Conservation (phyloP, 805 yeast genomes). For the Ogataea methanolica region DNA sequence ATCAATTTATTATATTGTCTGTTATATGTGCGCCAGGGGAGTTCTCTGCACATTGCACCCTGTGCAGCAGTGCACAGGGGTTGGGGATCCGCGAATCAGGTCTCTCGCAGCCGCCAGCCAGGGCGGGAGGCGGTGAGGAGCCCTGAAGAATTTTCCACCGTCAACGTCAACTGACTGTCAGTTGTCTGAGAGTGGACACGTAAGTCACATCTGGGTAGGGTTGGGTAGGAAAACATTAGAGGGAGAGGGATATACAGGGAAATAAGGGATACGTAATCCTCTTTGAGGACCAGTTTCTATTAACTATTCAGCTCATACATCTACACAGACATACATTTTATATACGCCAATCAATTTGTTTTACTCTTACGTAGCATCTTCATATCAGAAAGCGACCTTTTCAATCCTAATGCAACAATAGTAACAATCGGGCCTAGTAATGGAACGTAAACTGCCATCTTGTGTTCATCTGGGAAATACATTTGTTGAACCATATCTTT, state of each 20-base stretch:
- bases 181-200: not conserved
- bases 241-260: too few relatives aligned
- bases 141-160: not conserved
- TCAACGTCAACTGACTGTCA: not conserved
- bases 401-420: slow-evolving; percentile 49
- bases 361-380: not conserved
- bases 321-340: not conserved
- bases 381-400: slow-evolving; percentile 32
- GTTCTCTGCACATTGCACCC: too few relatives aligned
- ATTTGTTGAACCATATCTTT: slow-evolving; percentile 94
- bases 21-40: too few relatives aligned
- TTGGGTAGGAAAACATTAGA: too few relatives aligned
- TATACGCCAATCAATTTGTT: not conserved
- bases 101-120: too few relatives aligned
- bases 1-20: too few relatives aligned
- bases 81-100: too few relatives aligned
- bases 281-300: too few relatives aligned
- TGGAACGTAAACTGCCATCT: slow-evolving; percentile 90
- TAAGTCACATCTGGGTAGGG: too few relatives aligned
- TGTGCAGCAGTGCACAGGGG: too few relatives aligned
- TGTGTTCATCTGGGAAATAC: slow-evolving; percentile 93
- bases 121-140: not conserved
- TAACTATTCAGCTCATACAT: not conserved
- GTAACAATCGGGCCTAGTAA: slow-evolving; percentile 79
- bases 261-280: too few relatives aligned